These are phyloP conservation scores for Trichophyton schoenleinii DNA, from an alignment of 2,329 filamentous ascomycete species.

Conservation along the genomic window DNA sequence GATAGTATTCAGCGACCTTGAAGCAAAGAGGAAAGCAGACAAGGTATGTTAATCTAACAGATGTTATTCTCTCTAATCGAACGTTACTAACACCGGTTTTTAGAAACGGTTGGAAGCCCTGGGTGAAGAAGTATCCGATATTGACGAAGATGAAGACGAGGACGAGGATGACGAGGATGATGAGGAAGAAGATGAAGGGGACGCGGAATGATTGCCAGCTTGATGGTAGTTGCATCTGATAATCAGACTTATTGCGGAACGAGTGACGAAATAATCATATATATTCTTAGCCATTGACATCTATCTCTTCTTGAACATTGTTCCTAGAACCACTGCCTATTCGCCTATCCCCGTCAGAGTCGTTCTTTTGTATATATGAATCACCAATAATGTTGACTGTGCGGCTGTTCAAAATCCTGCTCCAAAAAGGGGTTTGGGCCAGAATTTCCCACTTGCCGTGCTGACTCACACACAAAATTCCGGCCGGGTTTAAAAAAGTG, in stretches of 20 bases:
- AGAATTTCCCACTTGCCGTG: background rate
- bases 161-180: constrained; percentile 43
- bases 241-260: background rate
- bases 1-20: constrained; percentile 67
- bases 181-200: constrained; percentile 40
- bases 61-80: background rate
- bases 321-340: background rate
- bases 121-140: constrained; percentile 62
- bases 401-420: too few species aligned
- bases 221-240: background rate
- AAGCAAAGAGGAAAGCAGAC: constrained; percentile 63
- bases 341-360: background rate
- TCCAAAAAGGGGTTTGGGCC: background rate
- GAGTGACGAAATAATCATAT: constrained; percentile 1
- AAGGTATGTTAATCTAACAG: constrained; percentile 43
- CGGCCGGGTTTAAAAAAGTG: background rate
- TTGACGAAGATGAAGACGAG: constrained; percentile 51
- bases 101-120: constrained; percentile 50
- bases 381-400: background rate
- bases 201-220: constrained; percentile 13
- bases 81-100: constrained; percentile 27
- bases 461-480: background rate
- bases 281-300: constrained; percentile 5
- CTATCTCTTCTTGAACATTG: background rate
- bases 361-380: background rate